These are phyloP conservation scores for Stagonosporopsis rhizophila DNA, from an alignment of 2,329 filamentous ascomycete species.

Conservation along the genomic window DNA sequence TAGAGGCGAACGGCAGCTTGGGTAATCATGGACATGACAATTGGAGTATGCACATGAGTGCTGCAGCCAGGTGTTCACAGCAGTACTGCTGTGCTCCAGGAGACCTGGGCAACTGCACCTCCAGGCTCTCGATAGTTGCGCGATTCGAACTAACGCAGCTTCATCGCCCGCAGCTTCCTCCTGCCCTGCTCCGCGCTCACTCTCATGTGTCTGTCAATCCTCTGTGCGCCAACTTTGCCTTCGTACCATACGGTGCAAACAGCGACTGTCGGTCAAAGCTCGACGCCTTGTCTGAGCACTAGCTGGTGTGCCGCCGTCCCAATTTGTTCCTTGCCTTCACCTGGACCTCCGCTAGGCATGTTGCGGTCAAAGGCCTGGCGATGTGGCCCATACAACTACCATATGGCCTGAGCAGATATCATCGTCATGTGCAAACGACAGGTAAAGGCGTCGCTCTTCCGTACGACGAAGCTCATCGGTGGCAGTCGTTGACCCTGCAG, in stretches of 20 bases:
- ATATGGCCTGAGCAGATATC: slow-evolving; percentile 15
- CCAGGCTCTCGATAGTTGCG: too few relatives aligned
- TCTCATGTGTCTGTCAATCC: not conserved
- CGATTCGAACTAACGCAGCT: too few relatives aligned
- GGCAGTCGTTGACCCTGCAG: not conserved
- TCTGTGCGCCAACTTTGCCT: not conserved
- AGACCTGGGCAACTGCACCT: too few relatives aligned
- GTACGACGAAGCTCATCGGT: not conserved
- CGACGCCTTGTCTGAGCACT: too few relatives aligned
- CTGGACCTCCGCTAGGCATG: not conserved
- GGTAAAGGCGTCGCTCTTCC: not conserved
- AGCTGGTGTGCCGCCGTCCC: not conserved
- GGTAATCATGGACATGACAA: too few relatives aligned
- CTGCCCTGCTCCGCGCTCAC: too few relatives aligned
- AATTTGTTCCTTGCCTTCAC: slow-evolving; percentile 2
- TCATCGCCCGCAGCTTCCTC: too few relatives aligned
- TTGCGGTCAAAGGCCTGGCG: not conserved
- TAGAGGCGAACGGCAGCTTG: too few relatives aligned
- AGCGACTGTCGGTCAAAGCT: too few relatives aligned
- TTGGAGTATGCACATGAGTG: too few relatives aligned
- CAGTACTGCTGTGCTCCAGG: too few relatives aligned
- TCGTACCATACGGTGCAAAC: not conserved
- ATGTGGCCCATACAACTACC: slow-evolving; percentile 20
- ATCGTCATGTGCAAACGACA: not conserved
- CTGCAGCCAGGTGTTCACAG: too few relatives aligned